These are phyloP conservation scores for Nemania sp. DNA, from an alignment of 2,329 filamentous ascomycete genomes.

Conservation along the genomic window DNA sequence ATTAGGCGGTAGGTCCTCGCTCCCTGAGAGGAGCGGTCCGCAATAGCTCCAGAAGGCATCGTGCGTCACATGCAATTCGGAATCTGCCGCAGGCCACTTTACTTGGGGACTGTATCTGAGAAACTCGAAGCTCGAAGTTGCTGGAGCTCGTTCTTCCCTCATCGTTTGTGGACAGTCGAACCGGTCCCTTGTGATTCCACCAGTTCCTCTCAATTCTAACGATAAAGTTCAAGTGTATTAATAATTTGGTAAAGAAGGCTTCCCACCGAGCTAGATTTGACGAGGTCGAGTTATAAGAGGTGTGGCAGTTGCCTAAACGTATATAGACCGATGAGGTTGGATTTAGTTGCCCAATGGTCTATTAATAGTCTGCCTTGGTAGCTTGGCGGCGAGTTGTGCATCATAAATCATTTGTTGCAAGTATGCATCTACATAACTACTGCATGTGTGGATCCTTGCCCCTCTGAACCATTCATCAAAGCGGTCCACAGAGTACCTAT, in stretches of 20 bases:
- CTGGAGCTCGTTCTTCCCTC: constrained; percentile 16
- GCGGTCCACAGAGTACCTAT: constrained; percentile 11
- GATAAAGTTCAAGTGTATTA: background rate
- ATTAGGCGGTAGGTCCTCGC: constrained; percentile 39
- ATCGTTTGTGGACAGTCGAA: constrained; percentile 1
- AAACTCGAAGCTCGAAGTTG: constrained; percentile 31
- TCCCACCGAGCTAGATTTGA: background rate
- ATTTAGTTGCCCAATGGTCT: background rate
- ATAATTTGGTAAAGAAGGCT: background rate
- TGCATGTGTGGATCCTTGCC: no score
- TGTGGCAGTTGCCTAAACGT: background rate
- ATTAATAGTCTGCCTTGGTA: background rate
- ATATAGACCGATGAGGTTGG: background rate
- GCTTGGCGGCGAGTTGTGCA: no score
- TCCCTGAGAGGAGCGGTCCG: constrained; percentile 43
- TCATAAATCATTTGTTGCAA: no score
- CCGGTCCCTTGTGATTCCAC: no score
- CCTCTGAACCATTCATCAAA: constrained; percentile 30
- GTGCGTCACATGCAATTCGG: constrained; percentile 31
- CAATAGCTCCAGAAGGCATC: constrained; percentile 50
- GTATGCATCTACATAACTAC: background rate
- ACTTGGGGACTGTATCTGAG: constrained; percentile 23
- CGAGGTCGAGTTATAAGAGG: background rate
- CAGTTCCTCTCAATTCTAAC: no score
- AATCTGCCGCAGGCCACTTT: background rate